Evolutionary conservation across 2,329 filamentous ascomycete species (phyloP), one percentile per base, ranked within the genome.

Genomic region (Cucurbitaria berberidis): DNA sequence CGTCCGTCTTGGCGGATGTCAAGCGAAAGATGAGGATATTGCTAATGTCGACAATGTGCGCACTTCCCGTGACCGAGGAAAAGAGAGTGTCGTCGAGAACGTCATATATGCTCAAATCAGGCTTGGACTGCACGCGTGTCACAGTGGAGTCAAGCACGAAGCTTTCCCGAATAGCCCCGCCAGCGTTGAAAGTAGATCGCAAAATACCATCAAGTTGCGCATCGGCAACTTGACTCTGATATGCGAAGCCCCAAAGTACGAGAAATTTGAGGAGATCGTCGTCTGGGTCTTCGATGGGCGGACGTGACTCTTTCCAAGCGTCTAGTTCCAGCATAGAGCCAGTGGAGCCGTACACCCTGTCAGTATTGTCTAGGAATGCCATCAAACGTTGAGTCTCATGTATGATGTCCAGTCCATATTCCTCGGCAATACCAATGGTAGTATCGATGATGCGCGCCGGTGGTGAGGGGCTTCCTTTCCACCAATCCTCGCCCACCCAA

Each of bases 381-480:
- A 87, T 84, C 41, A 88, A 63, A 11, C 86, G 79, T 66, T 88
- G 86, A 30, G 80, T 75, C 69, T 88, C 86, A 42, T 81, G 74
- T 9, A 87, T 69, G 16, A 86, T 72, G 2, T 79, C 76, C n/a
- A 72, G 45, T 2, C 62, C 62, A 13, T 62, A 43, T 47, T 71
- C 64, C n/a, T 63, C 61, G 6, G 68, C 68, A 26, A 63, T 55
- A 5, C 72, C 62, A 5, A 66, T 55, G 30, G 62, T 63, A 51
- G 78, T 64, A 45, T 81, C 77, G n/a, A 85, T 77, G 19, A 83
- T 80, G 41, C 78, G 80, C 3, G 81, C 77, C 13, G 80, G 69
- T 26, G 78, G 73, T 22, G 84, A 81, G 0, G 78, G 67, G 26
- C 77, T 78, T 18, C 86, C 86, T 61, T 81, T 83, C 85, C 86